Conservation (phyloP, 495 filamentous ascomycete genomes). For the Aspergillus mulundensis region DNA sequence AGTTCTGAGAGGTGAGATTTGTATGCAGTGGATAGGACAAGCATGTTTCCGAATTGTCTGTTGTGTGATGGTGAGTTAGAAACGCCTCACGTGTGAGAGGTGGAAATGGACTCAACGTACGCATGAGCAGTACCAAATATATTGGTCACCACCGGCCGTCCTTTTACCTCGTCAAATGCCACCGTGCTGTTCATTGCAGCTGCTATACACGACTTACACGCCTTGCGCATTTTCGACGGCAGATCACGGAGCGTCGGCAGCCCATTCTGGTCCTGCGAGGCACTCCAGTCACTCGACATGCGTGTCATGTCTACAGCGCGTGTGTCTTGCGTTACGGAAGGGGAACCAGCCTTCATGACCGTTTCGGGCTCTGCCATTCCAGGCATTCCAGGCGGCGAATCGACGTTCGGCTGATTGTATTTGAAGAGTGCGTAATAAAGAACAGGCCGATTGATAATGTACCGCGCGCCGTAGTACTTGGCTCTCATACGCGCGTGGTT, state of each 20-base stretch:
- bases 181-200: constrained; percentile 80
- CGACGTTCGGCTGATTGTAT: constrained; percentile 15
- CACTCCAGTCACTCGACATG: constrained; percentile 34
- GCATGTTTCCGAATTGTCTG: constrained; percentile 95
- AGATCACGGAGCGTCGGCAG: constrained; percentile 21
- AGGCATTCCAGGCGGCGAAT: constrained; percentile 32
- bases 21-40: constrained; percentile 79
- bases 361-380: constrained; percentile 26
- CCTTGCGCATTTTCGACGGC: constrained; percentile 40
- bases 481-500: constrained; percentile 80
- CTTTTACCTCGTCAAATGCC: constrained; percentile 70
- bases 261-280: constrained; percentile 8
- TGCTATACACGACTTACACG: constrained; percentile 57
- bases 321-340: constrained; percentile 23
- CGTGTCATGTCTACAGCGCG: constrained; percentile 30
- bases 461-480: constrained; percentile 89
- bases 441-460: constrained; percentile 85
- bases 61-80: neutral
- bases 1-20: constrained; percentile 51
- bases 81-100: constrained; percentile 1
- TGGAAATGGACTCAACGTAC: constrained; percentile 53
- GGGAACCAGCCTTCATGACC: constrained; percentile 16
- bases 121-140: constrained; percentile 95
- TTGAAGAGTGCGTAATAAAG: constrained; percentile 51
- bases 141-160: constrained; percentile 82